These are phyloP conservation scores for Collybiopsis luxurians DNA, from an alignment of 768 basidiomycete species.

Conservation along the genomic window DNA sequence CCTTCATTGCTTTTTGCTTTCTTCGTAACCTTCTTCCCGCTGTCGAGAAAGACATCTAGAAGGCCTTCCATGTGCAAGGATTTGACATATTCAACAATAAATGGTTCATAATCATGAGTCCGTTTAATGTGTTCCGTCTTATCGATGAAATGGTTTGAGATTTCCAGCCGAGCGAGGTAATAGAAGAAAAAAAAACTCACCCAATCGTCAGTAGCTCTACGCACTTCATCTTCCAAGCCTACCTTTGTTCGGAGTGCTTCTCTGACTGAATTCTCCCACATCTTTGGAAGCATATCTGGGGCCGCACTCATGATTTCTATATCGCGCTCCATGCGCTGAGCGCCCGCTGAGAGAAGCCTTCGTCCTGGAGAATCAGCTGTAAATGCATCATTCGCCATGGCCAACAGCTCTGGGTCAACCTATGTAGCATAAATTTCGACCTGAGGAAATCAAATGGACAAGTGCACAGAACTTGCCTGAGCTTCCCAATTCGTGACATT, in stretches of 20 bases:
- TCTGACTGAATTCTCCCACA: constrained; percentile 48
- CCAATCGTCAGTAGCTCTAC: constrained; percentile 38
- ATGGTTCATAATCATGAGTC: constrained; percentile 64
- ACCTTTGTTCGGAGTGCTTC: constrained; percentile 37
- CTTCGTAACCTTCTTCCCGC: not conserved
- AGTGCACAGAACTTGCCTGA: constrained; percentile 24
- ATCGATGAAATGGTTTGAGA: not conserved
- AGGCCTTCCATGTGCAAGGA: constrained; percentile 44
- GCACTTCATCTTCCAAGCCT: constrained; percentile 48
- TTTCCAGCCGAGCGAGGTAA: not conserved
- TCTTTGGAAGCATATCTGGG: constrained; percentile 26
- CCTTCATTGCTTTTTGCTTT: not conserved
- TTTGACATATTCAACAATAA: constrained; percentile 45
- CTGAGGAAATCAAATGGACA: not conserved
- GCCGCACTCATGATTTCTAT: constrained; percentile 43
- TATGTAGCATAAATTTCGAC: constrained; percentile 14
- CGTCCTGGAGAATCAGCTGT: constrained; percentile 22
- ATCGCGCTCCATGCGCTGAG: constrained; percentile 40
- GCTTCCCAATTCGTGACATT: constrained; percentile 29
- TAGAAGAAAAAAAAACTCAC: constrained; percentile 31
- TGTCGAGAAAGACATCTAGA: constrained; percentile 39
- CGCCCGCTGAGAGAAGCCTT: constrained; percentile 44
- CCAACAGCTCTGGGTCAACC: constrained; percentile 38
- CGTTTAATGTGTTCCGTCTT: constrained; percentile 57
- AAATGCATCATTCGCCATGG: constrained; percentile 27